phyloP scores from a whole-genome alignment of 805 yeast species.

The Barnettozyma californica region DNA sequence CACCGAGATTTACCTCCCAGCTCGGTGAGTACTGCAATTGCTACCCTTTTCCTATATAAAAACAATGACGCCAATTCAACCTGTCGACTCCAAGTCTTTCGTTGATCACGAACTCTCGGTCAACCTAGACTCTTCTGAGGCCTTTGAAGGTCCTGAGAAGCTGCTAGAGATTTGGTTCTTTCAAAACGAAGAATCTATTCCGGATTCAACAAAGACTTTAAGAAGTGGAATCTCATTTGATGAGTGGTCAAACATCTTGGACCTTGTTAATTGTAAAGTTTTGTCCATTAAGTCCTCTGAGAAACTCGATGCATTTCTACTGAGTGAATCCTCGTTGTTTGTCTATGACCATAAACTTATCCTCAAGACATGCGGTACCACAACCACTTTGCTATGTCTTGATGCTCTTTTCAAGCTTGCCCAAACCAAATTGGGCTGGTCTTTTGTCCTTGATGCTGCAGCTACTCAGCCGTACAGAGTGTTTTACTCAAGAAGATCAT shows the following conservation, averaged over 20 bases:
- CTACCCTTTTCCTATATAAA: neutral
- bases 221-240: slow-evolving; percentile 54
- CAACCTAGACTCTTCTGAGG: slow-evolving; percentile 79
- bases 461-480: slow-evolving; percentile 50
- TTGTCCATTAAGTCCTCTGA: slow-evolving; percentile 68
- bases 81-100: slow-evolving; percentile 39
- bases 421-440: slow-evolving; percentile 36
- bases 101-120: slow-evolving; percentile 79
- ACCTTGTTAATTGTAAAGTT: slow-evolving; percentile 82
- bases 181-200: slow-evolving; percentile 35
- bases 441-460: slow-evolving; percentile 23
- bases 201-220: slow-evolving; percentile 41
- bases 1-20: slow-evolving; percentile 8
- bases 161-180: slow-evolving; percentile 86
- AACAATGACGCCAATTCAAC: slow-evolving; percentile 29
- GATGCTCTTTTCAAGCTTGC: slow-evolving; percentile 55
- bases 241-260: slow-evolving; percentile 69
- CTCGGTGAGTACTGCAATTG: slow-evolving; percentile 4
- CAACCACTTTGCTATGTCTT: slow-evolving; percentile 79
- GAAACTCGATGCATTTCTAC: slow-evolving; percentile 72
- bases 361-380: slow-evolving; percentile 94
- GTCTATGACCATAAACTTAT: slow-evolving; percentile 83
- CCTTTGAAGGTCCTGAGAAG: slow-evolving; percentile 97
- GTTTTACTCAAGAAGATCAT: slow-evolving; percentile 86
- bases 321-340: slow-evolving; percentile 86